phyloP scores from a whole-genome alignment of 2,329 filamentous ascomycete genomes.

The Pseudogymnoascus sp. region DNA sequence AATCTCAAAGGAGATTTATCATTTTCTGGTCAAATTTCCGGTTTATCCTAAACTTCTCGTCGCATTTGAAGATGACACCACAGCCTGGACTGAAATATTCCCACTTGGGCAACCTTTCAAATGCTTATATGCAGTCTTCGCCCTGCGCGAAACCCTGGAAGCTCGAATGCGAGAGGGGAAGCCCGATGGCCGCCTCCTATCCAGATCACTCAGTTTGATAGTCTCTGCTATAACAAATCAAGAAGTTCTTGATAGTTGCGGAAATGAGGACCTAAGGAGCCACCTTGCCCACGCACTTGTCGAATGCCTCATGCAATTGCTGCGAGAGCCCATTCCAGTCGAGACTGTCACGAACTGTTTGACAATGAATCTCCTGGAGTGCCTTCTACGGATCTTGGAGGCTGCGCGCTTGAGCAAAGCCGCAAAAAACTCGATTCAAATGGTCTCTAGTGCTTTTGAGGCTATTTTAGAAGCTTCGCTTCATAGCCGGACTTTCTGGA shows the following conservation, averaged over 20 bases:
- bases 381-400: conserved; percentile 25
- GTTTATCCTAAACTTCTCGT: conserved; percentile 54
- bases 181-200: conserved; percentile 21
- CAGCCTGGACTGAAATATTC: conserved; percentile 55
- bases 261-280: conserved; percentile 37
- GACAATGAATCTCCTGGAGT: conserved; percentile 25
- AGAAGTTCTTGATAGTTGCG: conserved; percentile 40
- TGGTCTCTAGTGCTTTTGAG: conserved; percentile 38
- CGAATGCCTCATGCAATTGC: conserved; percentile 41
- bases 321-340: conserved; percentile 30
- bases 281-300: conserved; percentile 46
- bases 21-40: conserved; percentile 62
- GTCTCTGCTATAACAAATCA: conserved; percentile 53
- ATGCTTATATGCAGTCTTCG: conserved; percentile 63
- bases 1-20: conserved; percentile 61
- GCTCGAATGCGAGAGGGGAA: conserved; percentile 13
- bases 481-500: conserved; percentile 38
- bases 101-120: conserved; percentile 62
- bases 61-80: conserved; percentile 45
- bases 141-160: conserved; percentile 53
- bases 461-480: conserved; percentile 40
- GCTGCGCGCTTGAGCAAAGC: conserved; percentile 16
- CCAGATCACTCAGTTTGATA: conserved; percentile 42
- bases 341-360: conserved; percentile 28
- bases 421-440: conserved; percentile 22